Conservation (phyloP, 257 asterid species). For the Sherardia arvensis region DNA sequence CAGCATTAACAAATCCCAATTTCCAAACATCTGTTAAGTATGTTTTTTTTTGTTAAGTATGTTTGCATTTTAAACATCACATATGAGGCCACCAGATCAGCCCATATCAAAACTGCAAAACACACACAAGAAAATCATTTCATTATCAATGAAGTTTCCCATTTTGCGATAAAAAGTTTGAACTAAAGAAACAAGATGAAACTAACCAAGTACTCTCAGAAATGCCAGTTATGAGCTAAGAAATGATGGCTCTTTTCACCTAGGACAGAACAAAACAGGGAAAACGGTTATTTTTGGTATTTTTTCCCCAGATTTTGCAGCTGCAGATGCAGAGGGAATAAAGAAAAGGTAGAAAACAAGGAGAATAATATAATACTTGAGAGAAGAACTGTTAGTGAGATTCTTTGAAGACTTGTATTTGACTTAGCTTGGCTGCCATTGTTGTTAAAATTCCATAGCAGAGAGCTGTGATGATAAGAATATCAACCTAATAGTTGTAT, state of each 20-base stretch:
- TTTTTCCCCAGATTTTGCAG: not conserved
- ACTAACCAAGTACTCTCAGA: not conserved
- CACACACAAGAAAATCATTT: no score
- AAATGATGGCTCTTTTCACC: not conserved
- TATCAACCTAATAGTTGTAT: no score
- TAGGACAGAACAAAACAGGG: not conserved
- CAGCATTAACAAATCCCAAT: constrained; percentile 42
- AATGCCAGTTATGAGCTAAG: not conserved
- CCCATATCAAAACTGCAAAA: constrained; percentile 19
- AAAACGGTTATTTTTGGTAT: not conserved
- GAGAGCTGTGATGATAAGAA: no score
- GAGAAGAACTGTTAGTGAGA: not conserved
- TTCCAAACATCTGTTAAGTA: constrained; percentile 64
- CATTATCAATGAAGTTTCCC: no score
- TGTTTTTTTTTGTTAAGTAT: constrained; percentile 51
- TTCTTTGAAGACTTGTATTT: not conserved
- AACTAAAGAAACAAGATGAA: not conserved
- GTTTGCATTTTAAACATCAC: constrained; percentile 49
- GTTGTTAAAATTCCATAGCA: not conserved
- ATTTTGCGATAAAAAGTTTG: no score
- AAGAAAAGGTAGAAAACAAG: not conserved
- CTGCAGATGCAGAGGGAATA: not conserved
- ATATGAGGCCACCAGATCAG: constrained; percentile 18
- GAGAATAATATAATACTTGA: no score
- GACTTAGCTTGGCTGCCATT: not conserved